A percentile compares a stretch with the other conserved stretches of the same genome.
These are phyloP conservation scores for Phanerochaete carnosa DNA, from an alignment of 768 basidiomycete species.

Conservation along the genomic window DNA sequence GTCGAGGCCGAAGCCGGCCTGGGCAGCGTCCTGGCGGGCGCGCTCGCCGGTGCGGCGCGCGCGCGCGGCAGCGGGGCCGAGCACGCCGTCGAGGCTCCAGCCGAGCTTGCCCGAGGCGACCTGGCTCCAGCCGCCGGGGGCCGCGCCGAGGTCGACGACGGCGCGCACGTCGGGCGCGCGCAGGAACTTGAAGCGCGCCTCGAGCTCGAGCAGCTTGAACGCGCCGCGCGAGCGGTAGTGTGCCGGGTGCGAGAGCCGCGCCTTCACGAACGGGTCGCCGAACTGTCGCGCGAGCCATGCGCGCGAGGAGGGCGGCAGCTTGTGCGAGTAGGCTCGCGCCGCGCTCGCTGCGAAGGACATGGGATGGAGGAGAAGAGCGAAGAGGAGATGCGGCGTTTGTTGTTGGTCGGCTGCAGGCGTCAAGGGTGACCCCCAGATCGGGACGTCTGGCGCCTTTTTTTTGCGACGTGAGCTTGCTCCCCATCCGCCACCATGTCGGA, in stretches of 20 bases:
- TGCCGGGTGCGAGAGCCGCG: conserved; percentile 39
- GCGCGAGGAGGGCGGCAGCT: conserved; percentile 40
- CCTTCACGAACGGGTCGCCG: conserved; percentile 68
- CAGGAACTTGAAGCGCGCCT: conserved; percentile 55
- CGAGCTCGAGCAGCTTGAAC: conserved; percentile 86
- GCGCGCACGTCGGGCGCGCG: conserved; percentile 46
- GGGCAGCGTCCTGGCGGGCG: background rate
- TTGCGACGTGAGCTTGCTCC: conserved; percentile 3
- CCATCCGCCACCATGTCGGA: background rate
- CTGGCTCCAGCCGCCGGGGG: conserved; percentile 95
- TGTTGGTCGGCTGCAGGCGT: background rate
- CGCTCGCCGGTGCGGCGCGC: background rate
- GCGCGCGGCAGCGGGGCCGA: background rate
- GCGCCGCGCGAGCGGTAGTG: conserved; percentile 83
- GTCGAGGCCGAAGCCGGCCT: conserved; percentile 3
- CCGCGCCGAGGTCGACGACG: conserved; percentile 87
- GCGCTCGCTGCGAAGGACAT: conserved; percentile 36
- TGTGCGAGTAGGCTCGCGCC: conserved; percentile 20
- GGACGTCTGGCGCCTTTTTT: conserved; percentile 5
- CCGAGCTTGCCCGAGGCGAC: conserved; percentile 68
- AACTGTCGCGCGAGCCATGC: conserved; percentile 70
- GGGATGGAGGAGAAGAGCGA: background rate
- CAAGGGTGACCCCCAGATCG: background rate
- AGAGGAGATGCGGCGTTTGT: too few species aligned
- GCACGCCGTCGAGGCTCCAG: conserved; percentile 30